Conservation (phyloP, 129 eudicot genomes). For the Centaurea solstitialis region DNA sequence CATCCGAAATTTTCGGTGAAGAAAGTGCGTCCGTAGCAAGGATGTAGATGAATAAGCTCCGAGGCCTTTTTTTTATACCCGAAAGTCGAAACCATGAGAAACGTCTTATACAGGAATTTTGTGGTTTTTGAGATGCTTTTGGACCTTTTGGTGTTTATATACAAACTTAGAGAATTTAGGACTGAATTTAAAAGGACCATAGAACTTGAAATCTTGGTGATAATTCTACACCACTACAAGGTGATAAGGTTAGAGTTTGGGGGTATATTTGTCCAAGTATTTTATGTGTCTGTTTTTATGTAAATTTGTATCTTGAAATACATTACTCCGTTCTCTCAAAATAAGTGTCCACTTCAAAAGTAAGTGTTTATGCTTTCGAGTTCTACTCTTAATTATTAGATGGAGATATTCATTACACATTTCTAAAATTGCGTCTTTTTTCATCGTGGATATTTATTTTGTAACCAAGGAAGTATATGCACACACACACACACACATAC, state of each 20-base stretch:
- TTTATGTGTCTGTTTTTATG: background rate
- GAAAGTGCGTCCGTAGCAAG: background rate
- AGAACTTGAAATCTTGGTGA: slow-evolving; percentile 14
- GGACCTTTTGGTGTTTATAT: background rate
- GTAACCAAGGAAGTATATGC: too few species aligned
- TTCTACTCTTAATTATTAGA: background rate
- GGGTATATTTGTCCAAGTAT: slow-evolving; percentile 4
- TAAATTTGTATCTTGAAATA: background rate
- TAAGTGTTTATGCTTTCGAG: background rate
- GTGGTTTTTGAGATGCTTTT: background rate
- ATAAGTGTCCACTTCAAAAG: background rate
- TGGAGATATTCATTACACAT: background rate
- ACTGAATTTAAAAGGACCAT: slow-evolving; percentile 3
- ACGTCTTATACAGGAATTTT: background rate
- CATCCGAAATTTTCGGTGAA: background rate
- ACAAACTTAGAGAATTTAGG: background rate
- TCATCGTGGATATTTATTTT: too few species aligned
- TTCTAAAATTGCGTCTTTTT: too few species aligned
- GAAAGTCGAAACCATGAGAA: background rate
- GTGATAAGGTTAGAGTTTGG: slow-evolving; percentile 33
- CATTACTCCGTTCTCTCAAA: background rate
- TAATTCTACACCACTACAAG: slow-evolving; percentile 37
- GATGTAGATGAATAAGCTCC: background rate
- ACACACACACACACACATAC: too few species aligned
- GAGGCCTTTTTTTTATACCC: background rate